Percentiles rank a stretch among this genome's conserved stretches.
phyloP scores from a whole-genome alignment of 768 basidiomycete species.

The Boletus vinaceobasis region DNA sequence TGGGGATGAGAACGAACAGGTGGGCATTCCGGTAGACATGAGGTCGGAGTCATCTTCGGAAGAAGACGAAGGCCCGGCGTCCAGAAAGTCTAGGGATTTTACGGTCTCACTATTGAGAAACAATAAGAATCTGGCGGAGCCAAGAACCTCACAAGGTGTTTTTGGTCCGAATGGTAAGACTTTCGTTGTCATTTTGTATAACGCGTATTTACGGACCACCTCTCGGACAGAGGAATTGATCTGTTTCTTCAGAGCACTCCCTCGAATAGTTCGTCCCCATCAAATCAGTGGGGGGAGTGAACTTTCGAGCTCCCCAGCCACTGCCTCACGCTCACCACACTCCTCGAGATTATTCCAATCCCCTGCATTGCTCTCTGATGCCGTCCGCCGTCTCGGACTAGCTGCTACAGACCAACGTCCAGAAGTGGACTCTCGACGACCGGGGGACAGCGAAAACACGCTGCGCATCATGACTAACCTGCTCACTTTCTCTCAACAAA shows the following conservation, averaged over 20 bases:
- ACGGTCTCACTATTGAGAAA: slow-evolving; percentile 55
- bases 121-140: slow-evolving; percentile 79
- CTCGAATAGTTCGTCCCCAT: slow-evolving; percentile 62
- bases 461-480: slow-evolving; percentile 78
- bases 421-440: slow-evolving; percentile 40
- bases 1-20: slow-evolving; percentile 54
- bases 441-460: slow-evolving; percentile 55
- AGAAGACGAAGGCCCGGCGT: slow-evolving; percentile 50
- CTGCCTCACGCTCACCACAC: slow-evolving; percentile 20
- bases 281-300: slow-evolving; percentile 34
- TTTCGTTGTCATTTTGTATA: background rate
- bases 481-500: slow-evolving; percentile 54
- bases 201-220: background rate
- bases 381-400: slow-evolving; percentile 59
- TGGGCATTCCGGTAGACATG: slow-evolving; percentile 35
- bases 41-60: slow-evolving; percentile 68
- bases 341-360: slow-evolving; percentile 49
- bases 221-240: slow-evolving; percentile 67
- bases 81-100: slow-evolving; percentile 45
- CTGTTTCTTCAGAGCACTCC: slow-evolving; percentile 79
- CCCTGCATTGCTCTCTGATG: slow-evolving; percentile 69
- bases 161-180: slow-evolving; percentile 83
- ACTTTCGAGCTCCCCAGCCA: slow-evolving; percentile 48
- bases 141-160: slow-evolving; percentile 80
- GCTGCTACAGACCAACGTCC: slow-evolving; percentile 56